phyloP scores from a whole-genome alignment of 1,139 yeast species.

The Scheffersomyces lignicola region DNA sequence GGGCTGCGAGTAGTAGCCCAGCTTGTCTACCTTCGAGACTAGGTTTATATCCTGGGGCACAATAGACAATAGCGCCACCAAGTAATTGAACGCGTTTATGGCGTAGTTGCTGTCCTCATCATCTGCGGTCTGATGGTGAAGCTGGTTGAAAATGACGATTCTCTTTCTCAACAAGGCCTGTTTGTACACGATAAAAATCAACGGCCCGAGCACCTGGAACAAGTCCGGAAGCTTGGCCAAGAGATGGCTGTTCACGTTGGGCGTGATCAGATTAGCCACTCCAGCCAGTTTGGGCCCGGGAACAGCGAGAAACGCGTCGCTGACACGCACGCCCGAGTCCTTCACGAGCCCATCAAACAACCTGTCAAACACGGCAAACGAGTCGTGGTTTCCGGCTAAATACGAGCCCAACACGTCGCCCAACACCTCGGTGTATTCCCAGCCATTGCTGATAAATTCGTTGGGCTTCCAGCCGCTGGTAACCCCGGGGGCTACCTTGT shows the following conservation, averaged over 20 bases:
- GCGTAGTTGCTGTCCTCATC: slow-evolving; percentile 7
- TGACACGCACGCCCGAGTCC: neutral
- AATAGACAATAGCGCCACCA: slow-evolving; percentile 37
- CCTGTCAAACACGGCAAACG: slow-evolving; percentile 20
- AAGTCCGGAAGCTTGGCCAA: slow-evolving; percentile 48
- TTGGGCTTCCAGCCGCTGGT: slow-evolving; percentile 51
- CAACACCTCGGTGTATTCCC: slow-evolving; percentile 56
- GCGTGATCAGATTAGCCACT: slow-evolving; percentile 8
- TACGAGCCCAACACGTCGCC: slow-evolving; percentile 42
- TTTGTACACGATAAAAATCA: slow-evolving; percentile 71
- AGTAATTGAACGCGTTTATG: slow-evolving; percentile 33
- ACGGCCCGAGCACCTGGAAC: slow-evolving; percentile 64
- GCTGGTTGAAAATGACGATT: slow-evolving; percentile 56
- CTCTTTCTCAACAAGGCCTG: slow-evolving; percentile 62
- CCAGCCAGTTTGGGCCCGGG: neutral
- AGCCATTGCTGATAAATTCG: slow-evolving; percentile 50
- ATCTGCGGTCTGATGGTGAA: slow-evolving; percentile 19
- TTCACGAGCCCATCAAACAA: slow-evolving; percentile 16
- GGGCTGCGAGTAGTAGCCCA: slow-evolving; percentile 39
- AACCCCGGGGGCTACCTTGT: neutral
- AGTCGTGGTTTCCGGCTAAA: slow-evolving; percentile 22
- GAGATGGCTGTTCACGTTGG: slow-evolving; percentile 44
- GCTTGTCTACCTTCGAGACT: slow-evolving; percentile 15
- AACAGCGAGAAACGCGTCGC: neutral
- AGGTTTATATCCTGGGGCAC: slow-evolving; percentile 33